Base-by-base conservation (phyloP, 2,329 filamentous ascomycete species). In the Colletotrichum brevisporum region DNA sequence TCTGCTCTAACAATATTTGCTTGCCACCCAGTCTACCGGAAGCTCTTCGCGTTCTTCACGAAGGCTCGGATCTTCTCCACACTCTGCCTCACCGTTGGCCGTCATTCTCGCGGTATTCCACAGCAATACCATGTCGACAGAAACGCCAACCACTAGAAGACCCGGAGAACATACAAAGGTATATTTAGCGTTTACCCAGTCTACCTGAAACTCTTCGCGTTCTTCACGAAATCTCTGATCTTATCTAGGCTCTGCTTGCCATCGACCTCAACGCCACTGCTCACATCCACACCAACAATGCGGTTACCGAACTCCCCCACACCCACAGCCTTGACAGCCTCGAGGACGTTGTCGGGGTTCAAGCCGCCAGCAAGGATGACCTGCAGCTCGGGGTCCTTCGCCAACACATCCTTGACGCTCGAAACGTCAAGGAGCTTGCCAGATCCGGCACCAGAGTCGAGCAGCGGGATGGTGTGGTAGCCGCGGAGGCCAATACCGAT, bases 351-450 rank as follows among this genome's bases (percentile, higher is more conserved):
- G 3, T 91, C 89, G 1, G 94, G 90, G 69, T 90, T 90, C 63
- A 99, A 78, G 0, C 96, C 97, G 13, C 96, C 96, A 9, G 97
- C 97, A 52, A 99, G 84, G 69, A 98, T 83, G 5, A 97, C 85
- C 31, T 88, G 87, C 69, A 98, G 79, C n/a, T 90, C 90, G 13
- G 85, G 80, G 73, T 97, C 94, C 48, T 85, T 85, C 68, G 85
- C 83, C 54, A 99, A 83, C 13, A 90, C 83, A 4, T 84, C 81
- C 77, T 89, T 91, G 31, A 98, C 92, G 51, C 89, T 88, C 0
- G 87, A 85, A 18, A 92, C 83, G 74, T 97, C 92, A 1, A 98
- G 83, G 68, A 91, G 86, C 80, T 95, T 87, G 2, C 97, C 97
- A 1, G 94, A 93, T 1, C 95, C 96, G 16, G 90, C 87, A 2